Evolutionary conservation across 2,329 filamentous ascomycete genomes (phyloP).

Genomic region (Rhynchosporium graminicola): DNA sequence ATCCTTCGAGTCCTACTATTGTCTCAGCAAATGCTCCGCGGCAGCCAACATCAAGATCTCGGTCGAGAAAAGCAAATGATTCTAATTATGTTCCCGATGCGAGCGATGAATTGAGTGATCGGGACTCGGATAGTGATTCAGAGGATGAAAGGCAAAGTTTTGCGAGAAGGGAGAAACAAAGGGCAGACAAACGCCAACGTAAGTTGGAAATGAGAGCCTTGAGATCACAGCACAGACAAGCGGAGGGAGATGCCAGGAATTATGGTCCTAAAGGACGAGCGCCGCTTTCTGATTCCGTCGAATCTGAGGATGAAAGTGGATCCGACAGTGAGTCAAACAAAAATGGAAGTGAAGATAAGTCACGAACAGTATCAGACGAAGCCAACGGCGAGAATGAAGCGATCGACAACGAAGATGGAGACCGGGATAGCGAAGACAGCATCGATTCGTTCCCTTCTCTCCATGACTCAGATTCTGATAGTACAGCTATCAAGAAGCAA

Average conservation of each 20-base stretch:
- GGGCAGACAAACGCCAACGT: neutral
- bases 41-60: neutral
- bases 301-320: neutral
- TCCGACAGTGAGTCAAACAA: neutral
- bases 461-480: no score
- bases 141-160: neutral
- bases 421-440: no score
- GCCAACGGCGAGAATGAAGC: neutral
- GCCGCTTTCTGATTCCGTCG: neutral
- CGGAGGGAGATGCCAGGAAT: neutral
- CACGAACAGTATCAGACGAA: no score
- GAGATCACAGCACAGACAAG: no score
- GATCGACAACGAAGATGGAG: neutral
- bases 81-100: no score
- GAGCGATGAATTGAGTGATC: no score
- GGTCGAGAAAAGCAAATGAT: neutral
- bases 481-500: no score
- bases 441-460: no score
- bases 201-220: neutral
- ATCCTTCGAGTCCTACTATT: neutral
- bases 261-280: no score
- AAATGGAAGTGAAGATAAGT: neutral
- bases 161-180: neutral
- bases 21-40: neutral
- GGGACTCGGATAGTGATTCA: no score